Percentiles rank a stretch among this genome's conserved stretches.
Conservation (phyloP, 345 rosid species). For the Gossypium australe region DNA sequence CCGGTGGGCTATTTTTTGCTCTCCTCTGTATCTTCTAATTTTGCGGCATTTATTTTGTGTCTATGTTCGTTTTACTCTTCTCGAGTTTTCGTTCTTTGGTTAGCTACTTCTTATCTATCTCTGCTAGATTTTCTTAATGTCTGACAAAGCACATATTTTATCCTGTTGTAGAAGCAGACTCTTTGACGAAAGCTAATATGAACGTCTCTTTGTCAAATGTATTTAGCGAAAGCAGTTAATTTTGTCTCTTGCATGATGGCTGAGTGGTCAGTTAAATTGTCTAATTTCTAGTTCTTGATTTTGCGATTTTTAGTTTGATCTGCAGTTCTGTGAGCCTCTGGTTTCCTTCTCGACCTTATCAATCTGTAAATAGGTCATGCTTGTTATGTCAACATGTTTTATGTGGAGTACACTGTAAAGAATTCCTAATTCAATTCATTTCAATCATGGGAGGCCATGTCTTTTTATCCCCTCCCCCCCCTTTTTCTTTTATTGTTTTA, state of each 20-base stretch:
- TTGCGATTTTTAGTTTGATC: neutral
- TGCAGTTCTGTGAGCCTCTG: neutral
- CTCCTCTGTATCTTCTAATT: neutral
- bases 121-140: neutral
- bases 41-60: neutral
- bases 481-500: neutral
- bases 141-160: neutral
- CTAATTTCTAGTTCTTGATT: neutral
- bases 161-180: neutral
- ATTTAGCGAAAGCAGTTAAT: neutral
- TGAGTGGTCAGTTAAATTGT: neutral
- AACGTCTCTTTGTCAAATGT: neutral
- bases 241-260: neutral
- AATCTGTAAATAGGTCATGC: neutral
- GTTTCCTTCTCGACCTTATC: neutral
- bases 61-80: neutral
- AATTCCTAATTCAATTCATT: neutral
- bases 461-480: neutral
- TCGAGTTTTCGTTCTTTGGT: neutral
- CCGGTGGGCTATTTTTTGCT: constrained; percentile 53
- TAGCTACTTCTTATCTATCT: neutral
- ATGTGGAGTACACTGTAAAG: neutral
- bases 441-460: neutral
- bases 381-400: neutral
- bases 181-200: neutral